Conservation (phyloP, 2,329 filamentous ascomycete species). For the Neopestalotiopsis sp. region DNA sequence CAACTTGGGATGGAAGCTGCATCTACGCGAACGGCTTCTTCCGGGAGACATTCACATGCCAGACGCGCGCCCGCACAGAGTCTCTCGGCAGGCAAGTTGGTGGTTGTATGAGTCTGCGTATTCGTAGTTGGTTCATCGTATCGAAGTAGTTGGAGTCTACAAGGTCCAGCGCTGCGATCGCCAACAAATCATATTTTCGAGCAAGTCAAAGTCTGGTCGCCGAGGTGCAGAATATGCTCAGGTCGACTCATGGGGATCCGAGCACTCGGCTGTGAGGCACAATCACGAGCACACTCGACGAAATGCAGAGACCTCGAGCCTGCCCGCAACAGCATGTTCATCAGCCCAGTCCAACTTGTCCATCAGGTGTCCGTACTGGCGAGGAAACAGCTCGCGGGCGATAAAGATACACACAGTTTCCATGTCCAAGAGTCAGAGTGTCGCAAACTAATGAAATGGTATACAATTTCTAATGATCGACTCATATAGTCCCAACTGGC, state of each 20-base stretch:
- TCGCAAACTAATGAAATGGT: background rate
- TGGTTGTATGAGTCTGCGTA: background rate
- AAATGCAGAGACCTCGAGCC: background rate
- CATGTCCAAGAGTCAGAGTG: background rate
- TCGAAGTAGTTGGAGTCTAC: background rate
- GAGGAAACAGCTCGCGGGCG: background rate
- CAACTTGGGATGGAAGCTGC: slow-evolving; percentile 8
- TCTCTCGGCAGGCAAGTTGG: background rate
- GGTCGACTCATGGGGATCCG: too few species aligned
- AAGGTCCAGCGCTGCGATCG: background rate
- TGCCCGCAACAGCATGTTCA: background rate
- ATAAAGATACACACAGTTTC: background rate
- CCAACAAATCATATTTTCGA: background rate
- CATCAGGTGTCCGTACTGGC: background rate
- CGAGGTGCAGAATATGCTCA: background rate
- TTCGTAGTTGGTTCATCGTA: background rate
- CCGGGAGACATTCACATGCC: slow-evolving; percentile 3
- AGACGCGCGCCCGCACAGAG: background rate
- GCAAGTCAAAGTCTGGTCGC: background rate
- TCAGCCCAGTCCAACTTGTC: background rate
- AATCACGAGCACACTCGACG: background rate
- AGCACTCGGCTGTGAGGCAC: background rate
- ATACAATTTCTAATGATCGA: background rate
- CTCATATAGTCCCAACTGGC: background rate
- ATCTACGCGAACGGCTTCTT: slow-evolving; percentile 8